phyloP scores from a whole-genome alignment of 1,284 basidiomycete genomes.

The Coniferiporia sulphurascens region DNA sequence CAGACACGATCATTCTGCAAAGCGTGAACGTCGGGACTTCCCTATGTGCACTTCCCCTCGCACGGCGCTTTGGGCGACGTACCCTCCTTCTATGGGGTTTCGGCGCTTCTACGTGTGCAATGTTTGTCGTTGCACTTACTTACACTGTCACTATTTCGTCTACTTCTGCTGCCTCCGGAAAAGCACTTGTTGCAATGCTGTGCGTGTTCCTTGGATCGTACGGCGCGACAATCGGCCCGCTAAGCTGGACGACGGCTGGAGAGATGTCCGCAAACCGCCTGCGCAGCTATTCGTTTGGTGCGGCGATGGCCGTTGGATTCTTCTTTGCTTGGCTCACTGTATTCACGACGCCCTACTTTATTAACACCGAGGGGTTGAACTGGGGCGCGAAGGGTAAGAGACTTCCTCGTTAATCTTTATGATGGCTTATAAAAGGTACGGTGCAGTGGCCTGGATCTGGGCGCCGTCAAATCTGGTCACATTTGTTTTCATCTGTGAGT shows the following conservation, averaged over 20 bases:
- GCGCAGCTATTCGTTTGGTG: constrained; percentile 19
- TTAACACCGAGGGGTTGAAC: constrained; percentile 17
- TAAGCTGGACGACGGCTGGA: constrained; percentile 19
- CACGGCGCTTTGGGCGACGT: constrained; percentile 18
- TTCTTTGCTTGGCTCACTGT: constrained; percentile 21
- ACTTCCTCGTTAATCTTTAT: not conserved
- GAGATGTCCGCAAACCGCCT: constrained; percentile 20
- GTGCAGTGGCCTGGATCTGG: constrained; percentile 19
- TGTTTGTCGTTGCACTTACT: constrained; percentile 17
- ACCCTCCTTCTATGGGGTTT: constrained; percentile 17
- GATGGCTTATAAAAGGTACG: not conserved
- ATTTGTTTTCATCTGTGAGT: constrained; percentile 20
- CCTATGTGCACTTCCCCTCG: constrained; percentile 11
- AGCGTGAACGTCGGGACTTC: constrained; percentile 18
- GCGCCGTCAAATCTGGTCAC: constrained; percentile 19
- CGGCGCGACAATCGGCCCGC: constrained; percentile 16
- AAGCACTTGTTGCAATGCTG: constrained; percentile 20
- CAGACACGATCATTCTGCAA: constrained; percentile 19
- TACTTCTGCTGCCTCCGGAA: constrained; percentile 10
- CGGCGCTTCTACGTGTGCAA: constrained; percentile 10
- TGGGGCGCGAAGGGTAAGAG: constrained; percentile 16
- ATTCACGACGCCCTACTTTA: constrained; percentile 21
- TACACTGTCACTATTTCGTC: constrained; percentile 10
- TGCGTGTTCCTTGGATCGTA: constrained; percentile 20
- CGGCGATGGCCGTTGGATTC: constrained; percentile 19